Base-by-base conservation (phyloP, 139 green algal species). In the Raphidocelis subcapitata region DNA sequence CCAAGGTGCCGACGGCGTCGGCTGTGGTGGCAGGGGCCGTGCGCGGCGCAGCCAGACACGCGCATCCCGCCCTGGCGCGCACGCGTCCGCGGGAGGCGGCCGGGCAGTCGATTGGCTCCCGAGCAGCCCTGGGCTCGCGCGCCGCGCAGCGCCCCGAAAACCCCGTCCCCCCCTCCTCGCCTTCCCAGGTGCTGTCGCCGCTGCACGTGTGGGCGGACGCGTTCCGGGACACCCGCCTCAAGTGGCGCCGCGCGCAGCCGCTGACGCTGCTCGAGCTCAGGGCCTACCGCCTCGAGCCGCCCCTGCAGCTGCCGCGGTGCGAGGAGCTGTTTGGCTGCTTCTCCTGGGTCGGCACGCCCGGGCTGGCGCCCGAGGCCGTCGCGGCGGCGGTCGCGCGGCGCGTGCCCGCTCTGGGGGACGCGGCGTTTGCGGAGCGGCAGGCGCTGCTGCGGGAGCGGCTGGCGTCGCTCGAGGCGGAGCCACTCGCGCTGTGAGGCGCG, bases 231-330 rank as follows among this genome's bases (percentile, higher is more conserved):
- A 78, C 72, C 14, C 59, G 84, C n/a, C 73, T 93, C 56, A 80
- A 76, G 49, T 93, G 87, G 87, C 77, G 82, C 15, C 2, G 33
- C 21, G 80, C 75, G 59, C 79, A 92, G 69, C 82, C 87, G 18
- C 63, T 92, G 28, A 92, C 86, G 3, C 41, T 93, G 26, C 56
- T 93, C 29, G 87, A 93, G 77, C 61, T 93, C 61, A 64, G 83
- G 0, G 49, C 46, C 1, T 88, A 55, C 56, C 35, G 64, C 44
- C 77, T 92, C 65, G 18, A 41, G 28, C 15, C 32, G 44, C 72
- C 77, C 1, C 62, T 92, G 62, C 32, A 65, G 28, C 33, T 88
- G 49, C 51, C 61, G 0, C 8, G 66, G 2, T 44, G 57, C 1
- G 77, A 89, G 0, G 33, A 76, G 4, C 72, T 84, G 23, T 92